Percentiles rank a stretch among this genome's conserved stretches.
phyloP scores from a whole-genome alignment of 2,329 filamentous ascomycete genomes.

The Fusarium denticulatum region DNA sequence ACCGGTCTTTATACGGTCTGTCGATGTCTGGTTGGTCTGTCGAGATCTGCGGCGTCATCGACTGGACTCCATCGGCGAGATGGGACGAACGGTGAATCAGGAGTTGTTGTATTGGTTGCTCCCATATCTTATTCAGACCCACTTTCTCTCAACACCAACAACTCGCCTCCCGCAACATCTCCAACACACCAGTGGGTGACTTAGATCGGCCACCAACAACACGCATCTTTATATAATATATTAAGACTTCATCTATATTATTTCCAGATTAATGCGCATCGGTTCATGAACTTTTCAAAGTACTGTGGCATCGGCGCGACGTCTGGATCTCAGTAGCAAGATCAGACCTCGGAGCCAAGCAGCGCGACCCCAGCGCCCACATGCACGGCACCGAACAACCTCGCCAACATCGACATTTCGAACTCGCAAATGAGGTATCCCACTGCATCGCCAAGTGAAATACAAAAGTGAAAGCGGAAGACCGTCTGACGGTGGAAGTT shows the following conservation, averaged over 20 bases:
- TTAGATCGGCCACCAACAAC: not conserved
- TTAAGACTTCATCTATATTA: not conserved
- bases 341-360: not conserved
- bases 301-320: not conserved
- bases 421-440: no score
- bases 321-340: not conserved
- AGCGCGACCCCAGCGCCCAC: no score
- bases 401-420: no score
- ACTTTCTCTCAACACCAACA: not conserved
- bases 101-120: not conserved
- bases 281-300: fast-evolving
- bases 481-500: no score
- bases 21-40: not conserved
- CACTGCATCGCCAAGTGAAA: no score
- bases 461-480: no score
- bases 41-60: fast-evolving
- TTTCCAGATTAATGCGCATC: fast-evolving
- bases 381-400: no score
- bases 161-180: not conserved
- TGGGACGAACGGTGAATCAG: not conserved
- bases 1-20: fast-evolving
- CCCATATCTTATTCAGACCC: not conserved
- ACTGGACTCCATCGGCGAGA: not conserved
- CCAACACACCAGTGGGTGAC: not conserved
- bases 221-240: not conserved